These are phyloP conservation scores for Xylaria sp. DNA, from an alignment of 2,329 filamentous ascomycete species.

Conservation along the genomic window DNA sequence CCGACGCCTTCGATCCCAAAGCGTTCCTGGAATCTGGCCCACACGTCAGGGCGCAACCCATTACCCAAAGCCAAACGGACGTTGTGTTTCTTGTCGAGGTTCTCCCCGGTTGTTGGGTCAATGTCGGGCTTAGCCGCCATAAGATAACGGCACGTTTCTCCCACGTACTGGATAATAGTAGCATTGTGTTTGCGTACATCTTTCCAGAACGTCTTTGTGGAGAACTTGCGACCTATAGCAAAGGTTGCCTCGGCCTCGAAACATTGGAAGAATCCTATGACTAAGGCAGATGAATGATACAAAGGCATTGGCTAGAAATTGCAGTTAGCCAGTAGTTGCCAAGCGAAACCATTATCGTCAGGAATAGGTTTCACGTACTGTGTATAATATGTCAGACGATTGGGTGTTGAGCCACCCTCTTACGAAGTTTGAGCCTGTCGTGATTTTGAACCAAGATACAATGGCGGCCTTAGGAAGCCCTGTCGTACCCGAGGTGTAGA, in stretches of 20 bases:
- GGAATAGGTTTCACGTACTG: slow-evolving; percentile 58
- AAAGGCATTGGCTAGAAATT: slow-evolving; percentile 80
- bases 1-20: slow-evolving; percentile 78
- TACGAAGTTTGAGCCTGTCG: slow-evolving; percentile 63
- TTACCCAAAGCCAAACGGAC: slow-evolving; percentile 86
- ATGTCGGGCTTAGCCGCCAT: slow-evolving; percentile 71
- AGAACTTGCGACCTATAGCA: slow-evolving; percentile 81
- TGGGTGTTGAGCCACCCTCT: slow-evolving; percentile 66
- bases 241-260: slow-evolving; percentile 72
- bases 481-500: slow-evolving; percentile 88
- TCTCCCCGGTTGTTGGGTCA: slow-evolving; percentile 71
- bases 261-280: slow-evolving; percentile 74
- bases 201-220: slow-evolving; percentile 78
- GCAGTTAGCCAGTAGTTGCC: slow-evolving; percentile 10
- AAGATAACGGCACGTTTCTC: slow-evolving; percentile 86
- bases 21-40: slow-evolving; percentile 83
- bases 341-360: background rate
- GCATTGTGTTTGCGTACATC: slow-evolving; percentile 77
- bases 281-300: slow-evolving; percentile 82
- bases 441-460: slow-evolving; percentile 76
- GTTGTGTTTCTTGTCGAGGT: slow-evolving; percentile 76
- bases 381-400: slow-evolving; percentile 76
- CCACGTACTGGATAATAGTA: slow-evolving; percentile 86
- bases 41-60: slow-evolving; percentile 85
- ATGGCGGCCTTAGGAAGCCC: slow-evolving; percentile 84